Conservation (phyloP, 345 rosid genomes). For the Camelina hispida region DNA sequence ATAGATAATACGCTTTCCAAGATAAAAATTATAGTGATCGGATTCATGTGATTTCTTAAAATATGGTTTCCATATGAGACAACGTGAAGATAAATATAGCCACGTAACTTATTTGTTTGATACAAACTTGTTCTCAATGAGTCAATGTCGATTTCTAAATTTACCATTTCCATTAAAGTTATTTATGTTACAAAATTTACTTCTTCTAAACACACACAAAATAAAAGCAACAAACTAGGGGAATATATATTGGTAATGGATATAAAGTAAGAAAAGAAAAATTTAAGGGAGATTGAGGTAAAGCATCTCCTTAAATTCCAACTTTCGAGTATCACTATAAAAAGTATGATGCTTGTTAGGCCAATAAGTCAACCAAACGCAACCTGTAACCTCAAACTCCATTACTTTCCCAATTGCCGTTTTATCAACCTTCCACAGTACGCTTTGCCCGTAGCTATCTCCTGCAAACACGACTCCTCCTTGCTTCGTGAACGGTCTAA, state of each 20-base stretch:
- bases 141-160: background rate
- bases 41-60: background rate
- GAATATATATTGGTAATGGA: background rate
- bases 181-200: background rate
- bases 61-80: slow-evolving; percentile 14
- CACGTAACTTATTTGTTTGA: slow-evolving; percentile 4
- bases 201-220: background rate
- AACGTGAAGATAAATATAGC: slow-evolving; percentile 24
- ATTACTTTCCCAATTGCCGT: slow-evolving; percentile 59
- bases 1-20: too few species aligned
- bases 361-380: slow-evolving; percentile 95
- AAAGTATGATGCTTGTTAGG: slow-evolving; percentile 78
- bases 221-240: background rate
- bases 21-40: too few species aligned
- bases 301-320: slow-evolving; percentile 73
- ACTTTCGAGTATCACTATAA: slow-evolving; percentile 73
- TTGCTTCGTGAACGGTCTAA: slow-evolving; percentile 76
- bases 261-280: background rate
- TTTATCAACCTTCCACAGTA: slow-evolving; percentile 76
- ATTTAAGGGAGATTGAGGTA: slow-evolving; percentile 55
- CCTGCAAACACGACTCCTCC: slow-evolving; percentile 89
- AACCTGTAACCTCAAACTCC: slow-evolving; percentile 84
- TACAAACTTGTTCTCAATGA: background rate
- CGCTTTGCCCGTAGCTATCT: slow-evolving; percentile 76
- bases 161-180: background rate